Conservation (phyloP, 352 stramenopile genomes). For the Saprolegnia diclina region DNA sequence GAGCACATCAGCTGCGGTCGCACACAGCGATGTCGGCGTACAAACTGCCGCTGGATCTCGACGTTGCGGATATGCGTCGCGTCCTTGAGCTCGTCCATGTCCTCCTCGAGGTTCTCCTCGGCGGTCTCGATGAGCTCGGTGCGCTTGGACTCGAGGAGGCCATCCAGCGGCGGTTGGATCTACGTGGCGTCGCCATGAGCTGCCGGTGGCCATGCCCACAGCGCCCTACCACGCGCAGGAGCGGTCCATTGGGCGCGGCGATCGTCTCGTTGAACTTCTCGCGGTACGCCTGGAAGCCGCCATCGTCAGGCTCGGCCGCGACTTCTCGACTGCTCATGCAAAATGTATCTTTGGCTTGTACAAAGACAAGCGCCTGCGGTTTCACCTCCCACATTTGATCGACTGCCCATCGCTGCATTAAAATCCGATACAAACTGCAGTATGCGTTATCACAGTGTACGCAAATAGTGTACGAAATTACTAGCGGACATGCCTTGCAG, state of each 20-base stretch:
- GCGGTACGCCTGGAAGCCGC: slow-evolving; percentile 38
- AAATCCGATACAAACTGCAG: too few relatives aligned
- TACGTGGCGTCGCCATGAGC: slow-evolving; percentile 21
- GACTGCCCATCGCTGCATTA: too few relatives aligned
- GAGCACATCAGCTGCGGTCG: too few relatives aligned
- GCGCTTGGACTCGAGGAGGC: slow-evolving; percentile 58
- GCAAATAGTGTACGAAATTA: too few relatives aligned
- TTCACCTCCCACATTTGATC: background rate
- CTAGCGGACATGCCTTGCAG: too few relatives aligned
- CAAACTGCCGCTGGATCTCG: slow-evolving; percentile 74
- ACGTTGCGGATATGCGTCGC: slow-evolving; percentile 78
- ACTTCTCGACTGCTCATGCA: slow-evolving; percentile 4
- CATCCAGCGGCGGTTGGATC: slow-evolving; percentile 57
- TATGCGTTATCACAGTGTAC: too few relatives aligned
- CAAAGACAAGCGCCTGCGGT: slow-evolving; percentile 4
- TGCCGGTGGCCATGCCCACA: background rate
- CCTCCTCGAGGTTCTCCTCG: slow-evolving; percentile 62
- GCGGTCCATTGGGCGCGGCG: slow-evolving; percentile 36
- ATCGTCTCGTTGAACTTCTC: slow-evolving; percentile 55
- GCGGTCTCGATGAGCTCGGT: slow-evolving; percentile 63
- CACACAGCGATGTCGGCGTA: slow-evolving; percentile 31
- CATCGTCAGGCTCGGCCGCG: background rate
- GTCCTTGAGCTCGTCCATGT: slow-evolving; percentile 78
- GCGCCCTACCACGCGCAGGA: slow-evolving; percentile 36
- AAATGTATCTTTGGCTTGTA: slow-evolving; percentile 3